Conservation (phyloP, 2,329 filamentous ascomycete species). For the Pyrenochaeta sp. region DNA sequence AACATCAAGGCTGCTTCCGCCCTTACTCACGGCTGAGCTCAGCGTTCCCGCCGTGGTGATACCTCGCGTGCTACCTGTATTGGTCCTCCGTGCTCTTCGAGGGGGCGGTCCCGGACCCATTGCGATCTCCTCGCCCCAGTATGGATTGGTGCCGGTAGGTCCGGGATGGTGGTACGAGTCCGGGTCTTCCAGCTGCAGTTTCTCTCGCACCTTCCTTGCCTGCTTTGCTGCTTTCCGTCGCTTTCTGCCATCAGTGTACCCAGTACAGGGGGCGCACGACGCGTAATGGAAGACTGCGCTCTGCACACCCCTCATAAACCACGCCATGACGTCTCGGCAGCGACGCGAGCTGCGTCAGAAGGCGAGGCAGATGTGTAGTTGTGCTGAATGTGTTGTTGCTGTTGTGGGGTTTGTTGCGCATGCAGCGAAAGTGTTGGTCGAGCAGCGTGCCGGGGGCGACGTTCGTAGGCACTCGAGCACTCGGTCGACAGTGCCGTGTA, state of each 20-base stretch:
- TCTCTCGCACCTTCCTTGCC: conserved; percentile 71
- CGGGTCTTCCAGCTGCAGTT: conserved; percentile 73
- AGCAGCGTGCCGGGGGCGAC: conserved; percentile 7
- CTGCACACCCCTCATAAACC: conserved; percentile 64
- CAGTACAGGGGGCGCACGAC: conserved; percentile 80
- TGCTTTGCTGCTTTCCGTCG: conserved; percentile 74
- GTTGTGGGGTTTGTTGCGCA: conserved; percentile 5
- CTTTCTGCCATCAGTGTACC: conserved; percentile 73
- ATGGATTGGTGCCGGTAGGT: conserved; percentile 85
- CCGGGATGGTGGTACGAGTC: conserved; percentile 79
- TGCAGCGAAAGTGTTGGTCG: neutral
- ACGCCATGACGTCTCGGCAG: conserved; percentile 41
- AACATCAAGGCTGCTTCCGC: conserved; percentile 47
- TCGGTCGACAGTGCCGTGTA: conserved; percentile 26
- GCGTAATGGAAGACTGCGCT: conserved; percentile 81
- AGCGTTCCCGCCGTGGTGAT: conserved; percentile 67
- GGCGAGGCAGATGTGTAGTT: neutral
- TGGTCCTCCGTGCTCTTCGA: conserved; percentile 63
- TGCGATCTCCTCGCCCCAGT: conserved; percentile 87
- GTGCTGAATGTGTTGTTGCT: conserved; percentile 3
- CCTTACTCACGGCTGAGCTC: conserved; percentile 56
- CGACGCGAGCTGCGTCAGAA: neutral
- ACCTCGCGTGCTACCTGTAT: conserved; percentile 63
- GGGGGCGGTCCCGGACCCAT: conserved; percentile 79
- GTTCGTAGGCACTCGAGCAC: conserved; percentile 28